Evolutionary conservation across 2,329 filamentous ascomycete genomes (phyloP).

Genomic region (Xylariales sp.): DNA sequence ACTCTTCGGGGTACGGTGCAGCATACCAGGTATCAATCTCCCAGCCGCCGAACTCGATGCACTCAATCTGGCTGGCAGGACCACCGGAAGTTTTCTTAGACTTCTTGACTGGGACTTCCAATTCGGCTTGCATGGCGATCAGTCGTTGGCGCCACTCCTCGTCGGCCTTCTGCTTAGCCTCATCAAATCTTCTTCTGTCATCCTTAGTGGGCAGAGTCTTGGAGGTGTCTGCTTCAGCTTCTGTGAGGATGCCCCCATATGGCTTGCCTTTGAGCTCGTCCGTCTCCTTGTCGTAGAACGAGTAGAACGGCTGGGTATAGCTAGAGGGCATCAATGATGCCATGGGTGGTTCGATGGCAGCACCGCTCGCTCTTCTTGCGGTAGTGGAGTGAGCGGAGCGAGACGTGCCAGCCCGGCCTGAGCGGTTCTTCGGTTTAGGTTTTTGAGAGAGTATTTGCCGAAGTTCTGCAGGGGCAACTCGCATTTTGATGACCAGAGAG

Average conservation of each 20-base stretch:
- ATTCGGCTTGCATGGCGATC: constrained; percentile 56
- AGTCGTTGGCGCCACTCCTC: constrained; percentile 77
- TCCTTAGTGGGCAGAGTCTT: constrained; percentile 76
- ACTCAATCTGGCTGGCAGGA: constrained; percentile 93
- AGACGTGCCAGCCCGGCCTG: constrained; percentile 28
- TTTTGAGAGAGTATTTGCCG: constrained; percentile 54
- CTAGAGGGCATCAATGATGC: constrained; percentile 52
- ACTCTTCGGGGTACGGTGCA: constrained; percentile 95
- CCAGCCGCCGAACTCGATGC: constrained; percentile 94
- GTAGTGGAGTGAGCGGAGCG: constrained; percentile 28
- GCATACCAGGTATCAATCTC: constrained; percentile 99
- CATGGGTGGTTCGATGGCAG: constrained; percentile 40
- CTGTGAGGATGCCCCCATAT: constrained; percentile 87
- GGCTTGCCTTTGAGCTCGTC: constrained; percentile 90
- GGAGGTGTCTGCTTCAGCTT: constrained; percentile 84
- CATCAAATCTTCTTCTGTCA: constrained; percentile 83
- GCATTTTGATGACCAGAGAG: constrained; percentile 54
- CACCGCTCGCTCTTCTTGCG: constrained; percentile 23
- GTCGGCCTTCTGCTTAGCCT: constrained; percentile 85
- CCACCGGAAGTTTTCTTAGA: constrained; percentile 74
- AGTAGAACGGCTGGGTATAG: constrained; percentile 78
- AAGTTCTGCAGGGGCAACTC: constrained; percentile 54
- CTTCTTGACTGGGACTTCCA: constrained; percentile 59
- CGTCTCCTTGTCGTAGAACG: constrained; percentile 81
- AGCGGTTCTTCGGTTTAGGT: constrained; percentile 51